Evolutionary conservation across 2,329 filamentous ascomycete species (phyloP), one percentile per base, ranked within the genome.

Genomic region (Thelonectria blattea): DNA sequence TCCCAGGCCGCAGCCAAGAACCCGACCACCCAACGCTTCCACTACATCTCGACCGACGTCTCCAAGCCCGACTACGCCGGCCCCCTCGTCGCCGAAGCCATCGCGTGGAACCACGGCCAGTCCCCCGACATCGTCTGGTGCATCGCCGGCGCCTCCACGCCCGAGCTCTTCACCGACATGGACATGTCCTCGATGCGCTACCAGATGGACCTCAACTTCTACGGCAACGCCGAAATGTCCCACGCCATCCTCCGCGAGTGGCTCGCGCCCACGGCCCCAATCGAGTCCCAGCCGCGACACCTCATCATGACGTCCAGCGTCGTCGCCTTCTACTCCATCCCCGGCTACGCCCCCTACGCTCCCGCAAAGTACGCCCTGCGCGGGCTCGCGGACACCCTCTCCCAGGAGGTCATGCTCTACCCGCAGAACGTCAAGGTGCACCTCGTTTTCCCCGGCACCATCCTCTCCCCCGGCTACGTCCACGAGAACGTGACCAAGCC

Each of bases 161-260:
- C 93, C 0, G 83, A 86, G 37, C 88, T 96, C 62, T 96, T 94
- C 79, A 76, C 91, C 65, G 91, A 97, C 62, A 87, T 87, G 41
- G 83, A 90, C 9, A 80, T 91, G 53, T 79, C 87, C 8, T 85
- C 84, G 11, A 80, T 93, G 66, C 85, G 89, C 43, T 80, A 83
- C 65, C 92, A 96, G 75, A 97, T 97, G 92, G 92, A 97, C 72
- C 85, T 94, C 68, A 94, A 97, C 78, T 98, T 92, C 80, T 97
- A 89, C 84, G 91, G 92, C 50, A 88, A 88, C 30, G 89, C 90
- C 42, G 95, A 96, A 74, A 91, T 96, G 78, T 90, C 92, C 39
- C 92, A 96, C 73, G 88, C 91, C 18, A 87, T 90, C 17, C 79
- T 97, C 62, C 85, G 84, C 52, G 83, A 85, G 61, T 97, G 94